These are phyloP conservation scores for Arctium minus DNA, from an alignment of 129 eudicot genomes.

Conservation along the genomic window DNA sequence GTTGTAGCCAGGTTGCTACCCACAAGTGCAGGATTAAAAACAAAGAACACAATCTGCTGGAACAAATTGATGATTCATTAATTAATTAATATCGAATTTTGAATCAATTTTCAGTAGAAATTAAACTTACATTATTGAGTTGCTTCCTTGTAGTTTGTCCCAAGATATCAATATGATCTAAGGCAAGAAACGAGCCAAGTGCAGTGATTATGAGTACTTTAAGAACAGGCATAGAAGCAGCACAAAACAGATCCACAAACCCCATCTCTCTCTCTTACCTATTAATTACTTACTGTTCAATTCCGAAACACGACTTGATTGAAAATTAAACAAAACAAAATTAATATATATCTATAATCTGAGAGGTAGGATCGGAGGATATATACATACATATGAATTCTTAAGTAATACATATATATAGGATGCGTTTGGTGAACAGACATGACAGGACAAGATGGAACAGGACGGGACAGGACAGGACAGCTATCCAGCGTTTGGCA, in stretches of 20 bases:
- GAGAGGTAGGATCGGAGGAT: too few species aligned
- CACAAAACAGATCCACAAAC: constrained; percentile 47
- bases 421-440: too few species aligned
- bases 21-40: constrained; percentile 84
- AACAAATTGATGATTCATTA: neutral
- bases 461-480: too few species aligned
- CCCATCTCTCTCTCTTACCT: constrained; percentile 36
- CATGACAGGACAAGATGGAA: too few species aligned
- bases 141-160: constrained; percentile 57
- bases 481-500: too few species aligned
- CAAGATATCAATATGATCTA: constrained; percentile 49
- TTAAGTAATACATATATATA: too few species aligned
- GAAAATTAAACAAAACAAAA: neutral
- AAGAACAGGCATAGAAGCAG: constrained; percentile 77
- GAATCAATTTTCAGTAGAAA: neutral
- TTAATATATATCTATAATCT: too few species aligned
- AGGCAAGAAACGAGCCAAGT: constrained; percentile 67
- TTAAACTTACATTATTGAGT: constrained; percentile 49
- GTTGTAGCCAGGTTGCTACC: constrained; percentile 67
- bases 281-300: too few species aligned
- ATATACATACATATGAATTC: too few species aligned
- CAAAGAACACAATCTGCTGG: constrained; percentile 63
- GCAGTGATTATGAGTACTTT: constrained; percentile 77
- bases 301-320: neutral
- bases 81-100: too few species aligned